A percentile compares a stretch with the other conserved stretches of the same genome.
phyloP scores from a whole-genome alignment of 2,329 filamentous ascomycete genomes.

The Aspergillus intermedius region DNA sequence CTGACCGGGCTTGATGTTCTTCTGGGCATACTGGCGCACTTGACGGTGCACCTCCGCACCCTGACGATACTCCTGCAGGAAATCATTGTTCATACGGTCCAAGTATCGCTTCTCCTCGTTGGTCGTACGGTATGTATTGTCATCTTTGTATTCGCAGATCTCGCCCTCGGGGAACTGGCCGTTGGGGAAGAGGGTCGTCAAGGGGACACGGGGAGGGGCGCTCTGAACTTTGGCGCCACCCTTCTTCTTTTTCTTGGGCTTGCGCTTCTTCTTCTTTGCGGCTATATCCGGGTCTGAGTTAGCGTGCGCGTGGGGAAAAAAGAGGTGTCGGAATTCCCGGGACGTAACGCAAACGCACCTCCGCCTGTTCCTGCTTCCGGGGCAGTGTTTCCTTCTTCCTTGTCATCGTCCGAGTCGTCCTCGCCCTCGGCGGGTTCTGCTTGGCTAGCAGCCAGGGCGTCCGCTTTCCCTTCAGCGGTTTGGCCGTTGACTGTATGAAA shows the following conservation, averaged over 20 bases:
- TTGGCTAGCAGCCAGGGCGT: slow-evolving; percentile 24
- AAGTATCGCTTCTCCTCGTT: slow-evolving; percentile 78
- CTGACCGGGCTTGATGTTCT: slow-evolving; percentile 74
- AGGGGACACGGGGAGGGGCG: slow-evolving; percentile 65
- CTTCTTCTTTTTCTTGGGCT: slow-evolving; percentile 64
- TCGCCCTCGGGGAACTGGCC: slow-evolving; percentile 69
- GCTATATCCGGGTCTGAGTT: slow-evolving; percentile 17
- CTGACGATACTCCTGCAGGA: slow-evolving; percentile 72
- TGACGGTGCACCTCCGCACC: slow-evolving; percentile 86
- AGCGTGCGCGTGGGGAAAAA: not conserved
- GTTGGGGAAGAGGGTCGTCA: slow-evolving; percentile 68
- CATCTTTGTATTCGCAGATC: slow-evolving; percentile 68
- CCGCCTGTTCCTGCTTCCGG: slow-evolving; percentile 32
- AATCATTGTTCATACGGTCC: slow-evolving; percentile 73
- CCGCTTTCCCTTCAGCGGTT: slow-evolving; percentile 28
- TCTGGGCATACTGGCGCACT: slow-evolving; percentile 75
- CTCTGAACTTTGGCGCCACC: slow-evolving; percentile 61
- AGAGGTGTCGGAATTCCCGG: not conserved
- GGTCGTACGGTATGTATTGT: slow-evolving; percentile 73
- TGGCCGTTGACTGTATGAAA: slow-evolving; percentile 32
- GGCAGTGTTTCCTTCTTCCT: slow-evolving; percentile 42
- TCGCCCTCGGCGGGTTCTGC: slow-evolving; percentile 43
- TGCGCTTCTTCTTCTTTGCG: slow-evolving; percentile 76
- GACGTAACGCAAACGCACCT: slow-evolving; percentile 22
- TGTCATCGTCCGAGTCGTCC: slow-evolving; percentile 51